These are phyloP conservation scores for Otatea glauca DNA, from an alignment of 176 grass and related monocot genomes.

Conservation along the genomic window DNA sequence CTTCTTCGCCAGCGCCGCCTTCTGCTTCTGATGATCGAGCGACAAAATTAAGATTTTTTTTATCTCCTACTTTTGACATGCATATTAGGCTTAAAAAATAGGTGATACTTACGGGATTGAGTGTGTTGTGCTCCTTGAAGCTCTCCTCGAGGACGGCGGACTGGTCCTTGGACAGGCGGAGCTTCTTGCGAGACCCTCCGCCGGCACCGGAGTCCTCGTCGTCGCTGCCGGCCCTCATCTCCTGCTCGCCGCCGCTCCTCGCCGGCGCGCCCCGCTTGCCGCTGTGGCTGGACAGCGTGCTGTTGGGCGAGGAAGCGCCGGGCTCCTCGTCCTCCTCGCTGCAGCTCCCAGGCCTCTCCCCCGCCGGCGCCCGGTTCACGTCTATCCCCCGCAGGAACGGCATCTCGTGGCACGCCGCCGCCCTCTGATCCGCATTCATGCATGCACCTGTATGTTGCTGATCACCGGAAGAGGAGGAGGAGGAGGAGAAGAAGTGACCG, in stretches of 20 bases:
- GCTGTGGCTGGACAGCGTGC: slow-evolving; percentile 74
- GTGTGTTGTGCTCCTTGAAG: slow-evolving; percentile 88
- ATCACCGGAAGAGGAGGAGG: slow-evolving; percentile 36
- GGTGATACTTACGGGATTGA: slow-evolving; percentile 70
- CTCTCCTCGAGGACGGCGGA: slow-evolving; percentile 82
- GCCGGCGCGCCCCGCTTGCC: slow-evolving; percentile 44
- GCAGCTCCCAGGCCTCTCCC: slow-evolving; percentile 34
- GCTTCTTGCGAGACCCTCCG: slow-evolving; percentile 85
- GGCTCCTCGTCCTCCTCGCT: slow-evolving; percentile 69
- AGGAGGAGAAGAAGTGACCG: slow-evolving; percentile 39
- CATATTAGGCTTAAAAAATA: background rate
- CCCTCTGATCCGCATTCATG: slow-evolving; percentile 13
- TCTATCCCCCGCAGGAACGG: slow-evolving; percentile 77
- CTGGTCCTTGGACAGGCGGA: slow-evolving; percentile 82
- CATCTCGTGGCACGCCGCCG: slow-evolving; percentile 49
- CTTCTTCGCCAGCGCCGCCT: slow-evolving; percentile 80
- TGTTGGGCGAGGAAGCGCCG: slow-evolving; percentile 73
- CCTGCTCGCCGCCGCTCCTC: slow-evolving; percentile 33
- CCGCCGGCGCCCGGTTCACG: slow-evolving; percentile 64
- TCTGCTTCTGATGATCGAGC: slow-evolving; percentile 68
- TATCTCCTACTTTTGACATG: background rate
- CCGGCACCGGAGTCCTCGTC: slow-evolving; percentile 65
- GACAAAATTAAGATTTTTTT: background rate
- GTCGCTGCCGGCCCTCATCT: slow-evolving; percentile 45
- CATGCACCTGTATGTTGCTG: background rate